Evolutionary conservation across 169 alveolate genomes (phyloP).

Genomic region (Plasmodium knowlesi): DNA sequence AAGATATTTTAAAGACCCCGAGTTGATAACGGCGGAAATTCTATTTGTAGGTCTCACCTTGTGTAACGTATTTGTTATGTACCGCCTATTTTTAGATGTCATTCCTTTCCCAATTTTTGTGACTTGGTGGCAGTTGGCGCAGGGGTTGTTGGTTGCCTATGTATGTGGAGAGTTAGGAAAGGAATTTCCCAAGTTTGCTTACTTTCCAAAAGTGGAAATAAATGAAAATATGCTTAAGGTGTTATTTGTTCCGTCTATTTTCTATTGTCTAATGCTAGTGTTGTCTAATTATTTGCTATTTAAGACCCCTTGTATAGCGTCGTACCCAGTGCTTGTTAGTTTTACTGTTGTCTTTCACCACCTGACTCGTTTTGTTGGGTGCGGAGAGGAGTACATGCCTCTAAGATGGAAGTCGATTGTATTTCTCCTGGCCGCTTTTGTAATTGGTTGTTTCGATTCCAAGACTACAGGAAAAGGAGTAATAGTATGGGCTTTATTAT

Average conservation of each 20-base stretch:
- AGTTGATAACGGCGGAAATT: conserved; percentile 88
- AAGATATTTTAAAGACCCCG: conserved; percentile 89
- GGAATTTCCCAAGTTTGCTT: conserved; percentile 88
- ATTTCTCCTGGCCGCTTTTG: conserved; percentile 88
- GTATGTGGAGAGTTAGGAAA: conserved; percentile 92
- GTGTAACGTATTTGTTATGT: conserved; percentile 92
- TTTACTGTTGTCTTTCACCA: conserved; percentile 95
- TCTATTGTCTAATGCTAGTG: conserved; percentile 90
- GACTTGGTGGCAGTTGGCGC: conserved; percentile 95
- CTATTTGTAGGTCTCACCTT: conserved; percentile 89
- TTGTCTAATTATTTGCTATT: conserved; percentile 91
- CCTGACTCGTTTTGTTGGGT: conserved; percentile 92
- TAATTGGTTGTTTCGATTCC: conserved; percentile 92
- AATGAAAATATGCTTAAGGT: conserved; percentile 84
- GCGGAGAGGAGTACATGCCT: conserved; percentile 94
- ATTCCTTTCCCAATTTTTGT: conserved; percentile 93
- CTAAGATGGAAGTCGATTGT: conserved; percentile 92
- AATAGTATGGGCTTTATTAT: conserved; percentile 89
- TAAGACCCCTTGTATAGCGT: conserved; percentile 92
- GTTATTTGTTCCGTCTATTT: conserved; percentile 89
- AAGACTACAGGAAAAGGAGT: conserved; percentile 90
- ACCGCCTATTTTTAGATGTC: conserved; percentile 91
- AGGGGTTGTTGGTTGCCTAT: conserved; percentile 93
- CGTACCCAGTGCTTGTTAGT: conserved; percentile 92
- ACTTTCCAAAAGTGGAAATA: conserved; percentile 89